phyloP scores from a whole-genome alignment of 495 filamentous ascomycete species.

The Penicillium tannophilum region DNA sequence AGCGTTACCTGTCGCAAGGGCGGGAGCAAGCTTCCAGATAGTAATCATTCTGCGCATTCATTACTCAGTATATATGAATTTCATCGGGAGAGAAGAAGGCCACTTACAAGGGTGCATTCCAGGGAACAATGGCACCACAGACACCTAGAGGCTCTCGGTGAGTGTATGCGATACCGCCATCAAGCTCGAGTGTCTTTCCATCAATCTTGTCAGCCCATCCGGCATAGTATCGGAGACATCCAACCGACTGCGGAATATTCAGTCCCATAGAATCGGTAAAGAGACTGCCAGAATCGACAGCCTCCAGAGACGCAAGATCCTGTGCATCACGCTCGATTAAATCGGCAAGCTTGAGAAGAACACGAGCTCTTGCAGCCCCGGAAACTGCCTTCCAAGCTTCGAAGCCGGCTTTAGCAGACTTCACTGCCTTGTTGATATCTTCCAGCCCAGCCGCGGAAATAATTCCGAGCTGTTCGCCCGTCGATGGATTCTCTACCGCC shows the following conservation, averaged over 20 bases:
- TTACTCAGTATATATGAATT: neutral
- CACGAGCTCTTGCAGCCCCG: conserved; percentile 38
- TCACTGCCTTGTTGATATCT: conserved; percentile 56
- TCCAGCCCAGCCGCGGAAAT: conserved; percentile 28
- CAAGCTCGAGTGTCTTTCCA: conserved; percentile 30
- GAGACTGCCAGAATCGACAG: conserved; percentile 31
- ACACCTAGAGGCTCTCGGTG: conserved; percentile 40
- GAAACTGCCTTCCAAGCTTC: conserved; percentile 41
- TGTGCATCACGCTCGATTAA: conserved; percentile 30
- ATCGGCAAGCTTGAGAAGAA: conserved; percentile 48
- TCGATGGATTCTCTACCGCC: conserved; percentile 31
- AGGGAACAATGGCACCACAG: conserved; percentile 39
- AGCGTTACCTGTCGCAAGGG: conserved; percentile 58
- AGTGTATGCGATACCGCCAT: conserved; percentile 30
- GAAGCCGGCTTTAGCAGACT: conserved; percentile 47
- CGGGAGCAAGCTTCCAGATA: conserved; percentile 56
- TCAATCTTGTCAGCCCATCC: conserved; percentile 41
- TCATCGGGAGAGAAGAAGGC: conserved; percentile 29
- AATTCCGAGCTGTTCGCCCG: conserved; percentile 28
- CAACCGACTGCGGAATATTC: conserved; percentile 27
- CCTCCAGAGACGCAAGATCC: conserved; percentile 31
- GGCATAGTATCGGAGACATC: conserved; percentile 35
- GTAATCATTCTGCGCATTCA: conserved; percentile 66
- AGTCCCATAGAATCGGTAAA: conserved; percentile 23
- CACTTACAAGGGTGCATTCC: conserved; percentile 37